Base-by-base conservation (phyloP, 768 basidiomycete genomes). In the Suillus paluster region DNA sequence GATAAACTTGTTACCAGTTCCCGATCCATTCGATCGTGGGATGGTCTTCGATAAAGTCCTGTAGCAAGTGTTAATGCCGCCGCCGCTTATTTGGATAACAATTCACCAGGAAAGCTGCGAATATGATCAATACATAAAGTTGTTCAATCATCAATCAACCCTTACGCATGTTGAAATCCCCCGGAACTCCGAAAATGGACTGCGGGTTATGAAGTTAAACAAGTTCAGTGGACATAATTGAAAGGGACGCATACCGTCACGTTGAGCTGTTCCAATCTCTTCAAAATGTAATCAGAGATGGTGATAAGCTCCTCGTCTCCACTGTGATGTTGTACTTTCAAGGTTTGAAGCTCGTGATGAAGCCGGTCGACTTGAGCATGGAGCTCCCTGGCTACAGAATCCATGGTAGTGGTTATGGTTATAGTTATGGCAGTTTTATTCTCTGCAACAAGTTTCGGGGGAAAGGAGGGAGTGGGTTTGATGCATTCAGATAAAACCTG, bases 11-110 rank as follows among this genome's bases (percentile, higher is more conserved):
- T 77, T 73, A 89, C 90, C 90, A 92, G 70, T 93, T 92, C 5
- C 95, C 95, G 57, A 95, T 83, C 95, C 95, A 97, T 17, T 91
- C 79, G 44, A 97, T 87, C 6, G 71, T 81, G 3, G 86, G 83
- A 70, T 92, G 84, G 63, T 91, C 91, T 72, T 96, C 94, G 57
- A 97, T 81, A 36, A 90, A 79, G 72, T 97, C 94, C 86, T 94
- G 0, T 5, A 19, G 30, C 58, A 2, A 66, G 19, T 39, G 44
- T 48, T 7, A 17, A 42, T 12, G 15, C 46, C 9, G 19, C 17
- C 11, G 21, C 23, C 21, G 34, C 38, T 21, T 17, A 27, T 44
- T 61, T 15, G 25, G 12, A 33, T 48, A 19, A 6, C 17, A 33
- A 49, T 72, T 62, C 52, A 75, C 73, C 66, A 75, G 50, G 62